Evolutionary conservation across 768 basidiomycete genomes (phyloP).

Genomic region (Agaricus blazei): DNA sequence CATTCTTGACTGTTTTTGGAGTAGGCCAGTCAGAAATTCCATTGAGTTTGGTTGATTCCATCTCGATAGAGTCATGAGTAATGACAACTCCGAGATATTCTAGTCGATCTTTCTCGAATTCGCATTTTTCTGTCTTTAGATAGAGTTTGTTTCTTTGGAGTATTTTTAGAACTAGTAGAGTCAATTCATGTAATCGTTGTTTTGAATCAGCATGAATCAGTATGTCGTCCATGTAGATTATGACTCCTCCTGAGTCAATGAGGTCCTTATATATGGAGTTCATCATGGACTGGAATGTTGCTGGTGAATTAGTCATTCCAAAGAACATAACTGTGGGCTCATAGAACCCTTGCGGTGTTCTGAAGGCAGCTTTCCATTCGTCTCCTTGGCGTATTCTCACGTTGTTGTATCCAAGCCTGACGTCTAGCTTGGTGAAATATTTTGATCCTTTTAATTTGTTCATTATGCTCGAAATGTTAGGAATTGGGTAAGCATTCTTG

Average conservation of each 20-base stretch:
- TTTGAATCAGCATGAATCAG: constrained; percentile 21
- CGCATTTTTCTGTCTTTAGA: constrained; percentile 9
- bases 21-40: constrained; percentile 30
- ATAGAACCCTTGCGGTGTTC: constrained; percentile 12
- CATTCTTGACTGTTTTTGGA: constrained; percentile 24
- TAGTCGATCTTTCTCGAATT: neutral
- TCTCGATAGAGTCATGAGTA: constrained; percentile 10
- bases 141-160: neutral
- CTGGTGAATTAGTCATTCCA: constrained; percentile 11
- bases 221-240: constrained; percentile 39
- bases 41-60: constrained; percentile 36
- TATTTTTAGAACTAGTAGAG: neutral
- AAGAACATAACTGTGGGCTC: constrained; percentile 17
- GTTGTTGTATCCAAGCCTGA: constrained; percentile 6
- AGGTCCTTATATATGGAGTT: constrained; percentile 6
- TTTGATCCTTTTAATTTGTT: constrained; percentile 4
- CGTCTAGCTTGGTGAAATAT: constrained; percentile 9
- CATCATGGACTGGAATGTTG: constrained; percentile 16
- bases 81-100: constrained; percentile 8
- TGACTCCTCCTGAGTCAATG: constrained; percentile 22
- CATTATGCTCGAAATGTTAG: constrained; percentile 27
- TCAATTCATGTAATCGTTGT: neutral
- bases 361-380: constrained; percentile 9
- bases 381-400: neutral
- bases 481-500: constrained; percentile 27